These are phyloP conservation scores for Beauveria sp. DNA, from an alignment of 2,329 filamentous ascomycete genomes.

Conservation along the genomic window DNA sequence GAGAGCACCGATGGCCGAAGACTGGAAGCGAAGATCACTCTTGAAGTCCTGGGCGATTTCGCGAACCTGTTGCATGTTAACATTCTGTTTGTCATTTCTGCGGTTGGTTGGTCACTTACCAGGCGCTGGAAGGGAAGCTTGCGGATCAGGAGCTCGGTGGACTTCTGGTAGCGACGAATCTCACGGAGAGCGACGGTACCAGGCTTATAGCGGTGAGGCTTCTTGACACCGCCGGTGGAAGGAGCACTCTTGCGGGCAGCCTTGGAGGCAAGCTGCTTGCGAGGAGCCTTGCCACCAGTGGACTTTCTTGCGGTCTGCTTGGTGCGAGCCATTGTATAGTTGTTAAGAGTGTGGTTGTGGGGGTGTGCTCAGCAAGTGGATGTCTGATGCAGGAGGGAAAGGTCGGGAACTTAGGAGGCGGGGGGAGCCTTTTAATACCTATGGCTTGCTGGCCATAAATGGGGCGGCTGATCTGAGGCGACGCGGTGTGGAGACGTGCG, in stretches of 20 bases:
- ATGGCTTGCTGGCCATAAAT: slow-evolving; percentile 20
- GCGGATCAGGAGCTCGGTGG: slow-evolving; percentile 89
- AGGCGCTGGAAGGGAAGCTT: slow-evolving; percentile 98
- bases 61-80: slow-evolving; percentile 51
- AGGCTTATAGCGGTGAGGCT: slow-evolving; percentile 85
- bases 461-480: slow-evolving; percentile 31
- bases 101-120: slow-evolving; percentile 37
- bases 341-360: slow-evolving; percentile 25
- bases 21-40: slow-evolving; percentile 95
- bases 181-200: slow-evolving; percentile 96
- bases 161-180: slow-evolving; percentile 97
- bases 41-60: slow-evolving; percentile 97
- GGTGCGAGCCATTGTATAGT: slow-evolving; percentile 52
- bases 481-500: slow-evolving; percentile 11
- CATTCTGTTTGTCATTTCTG: background rate
- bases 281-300: slow-evolving; percentile 69
- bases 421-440: slow-evolving; percentile 38
- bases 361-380: slow-evolving; percentile 25
- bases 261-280: slow-evolving; percentile 99
- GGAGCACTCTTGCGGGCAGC: slow-evolving; percentile 97
- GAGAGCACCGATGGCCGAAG: slow-evolving; percentile 90
- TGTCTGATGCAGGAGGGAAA: slow-evolving; percentile 38
- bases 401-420: slow-evolving; percentile 28
- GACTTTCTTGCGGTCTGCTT: slow-evolving; percentile 69
- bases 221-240: slow-evolving; percentile 95